These are phyloP conservation scores for Candida tallmaniae DNA, from an alignment of 805 yeast genomes.

Conservation along the genomic window DNA sequence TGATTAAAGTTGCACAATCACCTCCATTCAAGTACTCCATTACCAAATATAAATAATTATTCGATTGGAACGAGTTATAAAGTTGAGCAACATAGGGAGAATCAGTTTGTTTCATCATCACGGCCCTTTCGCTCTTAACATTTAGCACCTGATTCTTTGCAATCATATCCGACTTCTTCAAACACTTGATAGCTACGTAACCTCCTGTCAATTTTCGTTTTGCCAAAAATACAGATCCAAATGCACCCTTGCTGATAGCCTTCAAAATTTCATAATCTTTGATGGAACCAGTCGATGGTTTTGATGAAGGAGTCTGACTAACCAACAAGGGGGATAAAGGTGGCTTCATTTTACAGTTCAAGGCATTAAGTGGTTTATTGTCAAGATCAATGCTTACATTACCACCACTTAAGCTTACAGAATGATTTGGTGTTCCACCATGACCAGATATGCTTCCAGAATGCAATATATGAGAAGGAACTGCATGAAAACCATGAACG, in stretches of 20 bases:
- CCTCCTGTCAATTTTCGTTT: slow-evolving; percentile 85
- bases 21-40: slow-evolving; percentile 98
- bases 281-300: slow-evolving; percentile 62
- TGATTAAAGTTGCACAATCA: slow-evolving; percentile 83
- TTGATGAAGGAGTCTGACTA: slow-evolving; percentile 52
- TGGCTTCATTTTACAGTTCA: slow-evolving; percentile 34
- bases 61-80: slow-evolving; percentile 83
- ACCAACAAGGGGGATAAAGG: slow-evolving; percentile 80
- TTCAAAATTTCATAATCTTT: slow-evolving; percentile 85
- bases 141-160: slow-evolving; percentile 95
- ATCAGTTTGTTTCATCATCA: slow-evolving; percentile 95
- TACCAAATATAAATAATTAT: slow-evolving; percentile 81
- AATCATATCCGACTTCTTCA: slow-evolving; percentile 92
- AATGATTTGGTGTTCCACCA: too few species aligned
- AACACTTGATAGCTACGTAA: slow-evolving; percentile 88
- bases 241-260: slow-evolving; percentile 96
- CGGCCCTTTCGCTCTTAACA: slow-evolving; percentile 91
- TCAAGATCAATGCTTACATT: neutral
- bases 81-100: slow-evolving; percentile 90
- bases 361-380: neutral
- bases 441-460: too few species aligned
- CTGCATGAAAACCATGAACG: too few species aligned
- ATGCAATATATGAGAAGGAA: too few species aligned
- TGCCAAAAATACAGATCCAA: slow-evolving; percentile 90
- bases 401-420: too few species aligned